phyloP scores from a whole-genome alignment of 345 rosid genomes.

The Leavenworthia alabamica region DNA sequence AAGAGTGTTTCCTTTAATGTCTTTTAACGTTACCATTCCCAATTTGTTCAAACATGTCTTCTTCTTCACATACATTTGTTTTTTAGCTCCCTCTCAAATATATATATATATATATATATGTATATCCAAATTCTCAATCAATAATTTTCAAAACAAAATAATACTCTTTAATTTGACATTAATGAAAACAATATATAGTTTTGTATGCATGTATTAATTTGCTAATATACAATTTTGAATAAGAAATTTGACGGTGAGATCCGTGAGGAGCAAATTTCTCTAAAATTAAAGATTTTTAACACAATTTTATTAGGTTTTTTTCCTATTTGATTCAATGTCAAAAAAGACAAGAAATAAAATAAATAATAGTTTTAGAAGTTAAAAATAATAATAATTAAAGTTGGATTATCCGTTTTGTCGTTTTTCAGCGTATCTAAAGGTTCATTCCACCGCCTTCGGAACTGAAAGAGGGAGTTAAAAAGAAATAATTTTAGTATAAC shows the following conservation, averaged over 20 bases:
- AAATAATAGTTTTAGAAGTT: background rate
- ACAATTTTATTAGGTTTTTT: background rate
- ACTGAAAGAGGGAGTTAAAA: constrained; percentile 9
- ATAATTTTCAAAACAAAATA: background rate
- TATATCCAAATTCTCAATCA: background rate
- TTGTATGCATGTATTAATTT: no score
- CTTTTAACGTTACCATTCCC: constrained; percentile 25
- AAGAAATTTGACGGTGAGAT: background rate
- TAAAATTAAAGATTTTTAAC: no score
- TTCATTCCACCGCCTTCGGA: constrained; percentile 30
- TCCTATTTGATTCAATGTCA: background rate
- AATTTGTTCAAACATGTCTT: constrained; percentile 34
- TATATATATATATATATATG: no score
- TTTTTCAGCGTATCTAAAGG: constrained; percentile 16
- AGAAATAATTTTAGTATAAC: background rate
- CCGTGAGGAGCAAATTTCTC: background rate
- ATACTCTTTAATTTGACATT: background rate
- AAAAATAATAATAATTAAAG: background rate
- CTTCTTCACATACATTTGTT: constrained; percentile 17
- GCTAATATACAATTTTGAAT: background rate
- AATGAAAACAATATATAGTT: background rate
- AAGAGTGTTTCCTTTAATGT: constrained; percentile 16
- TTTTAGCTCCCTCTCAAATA: background rate
- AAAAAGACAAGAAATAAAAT: background rate
- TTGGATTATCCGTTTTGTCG: constrained; percentile 13